A percentile compares a stretch with the other conserved stretches of the same genome.
phyloP scores from a whole-genome alignment of 2,329 filamentous ascomycete genomes.

The Simplicillium aogashimaense region DNA sequence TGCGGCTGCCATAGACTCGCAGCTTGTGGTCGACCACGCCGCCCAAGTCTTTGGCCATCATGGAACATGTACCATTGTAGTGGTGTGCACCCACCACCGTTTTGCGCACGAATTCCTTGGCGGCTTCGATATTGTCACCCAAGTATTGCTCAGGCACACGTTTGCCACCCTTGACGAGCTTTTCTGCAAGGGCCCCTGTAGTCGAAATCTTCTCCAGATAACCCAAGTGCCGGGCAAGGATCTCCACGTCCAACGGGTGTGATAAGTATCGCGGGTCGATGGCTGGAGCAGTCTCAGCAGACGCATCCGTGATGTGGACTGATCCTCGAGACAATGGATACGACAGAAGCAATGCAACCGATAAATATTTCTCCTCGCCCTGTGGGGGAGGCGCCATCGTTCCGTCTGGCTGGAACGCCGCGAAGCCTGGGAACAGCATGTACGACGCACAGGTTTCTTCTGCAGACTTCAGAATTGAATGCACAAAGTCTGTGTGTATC shows the following conservation, averaged over 20 bases:
- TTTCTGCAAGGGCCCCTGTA: slow-evolving; percentile 23
- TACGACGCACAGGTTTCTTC: too few relatives aligned
- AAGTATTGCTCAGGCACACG: slow-evolving; percentile 12
- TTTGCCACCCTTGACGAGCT: slow-evolving; percentile 20
- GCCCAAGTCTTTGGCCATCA: slow-evolving; percentile 17
- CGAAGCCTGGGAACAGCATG: too few relatives aligned
- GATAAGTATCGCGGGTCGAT: slow-evolving; percentile 31
- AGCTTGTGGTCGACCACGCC: slow-evolving; percentile 21
- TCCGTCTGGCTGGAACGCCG: slow-evolving; percentile 31
- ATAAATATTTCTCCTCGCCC: slow-evolving; percentile 32
- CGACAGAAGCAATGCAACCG: slow-evolving; percentile 38
- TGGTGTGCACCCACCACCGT: slow-evolving; percentile 28
- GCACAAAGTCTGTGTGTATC: too few relatives aligned
- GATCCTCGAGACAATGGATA: slow-evolving; percentile 39
- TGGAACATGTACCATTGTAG: slow-evolving; percentile 20
- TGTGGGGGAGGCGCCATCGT: slow-evolving; percentile 36
- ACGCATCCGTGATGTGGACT: slow-evolving; percentile 28
- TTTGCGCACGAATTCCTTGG: slow-evolving; percentile 16
- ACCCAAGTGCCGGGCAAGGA: slow-evolving; percentile 28
- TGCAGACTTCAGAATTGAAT: too few relatives aligned
- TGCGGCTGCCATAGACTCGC: slow-evolving; percentile 17
- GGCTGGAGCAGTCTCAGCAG: slow-evolving; percentile 11
- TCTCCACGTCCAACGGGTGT: slow-evolving; percentile 26
- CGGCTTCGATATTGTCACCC: slow-evolving; percentile 8
- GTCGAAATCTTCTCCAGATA: slow-evolving; percentile 28